These are phyloP conservation scores for Backusella macrospora DNA, from an alignment of 192 early-diverging fungal species.

Conservation along the genomic window DNA sequence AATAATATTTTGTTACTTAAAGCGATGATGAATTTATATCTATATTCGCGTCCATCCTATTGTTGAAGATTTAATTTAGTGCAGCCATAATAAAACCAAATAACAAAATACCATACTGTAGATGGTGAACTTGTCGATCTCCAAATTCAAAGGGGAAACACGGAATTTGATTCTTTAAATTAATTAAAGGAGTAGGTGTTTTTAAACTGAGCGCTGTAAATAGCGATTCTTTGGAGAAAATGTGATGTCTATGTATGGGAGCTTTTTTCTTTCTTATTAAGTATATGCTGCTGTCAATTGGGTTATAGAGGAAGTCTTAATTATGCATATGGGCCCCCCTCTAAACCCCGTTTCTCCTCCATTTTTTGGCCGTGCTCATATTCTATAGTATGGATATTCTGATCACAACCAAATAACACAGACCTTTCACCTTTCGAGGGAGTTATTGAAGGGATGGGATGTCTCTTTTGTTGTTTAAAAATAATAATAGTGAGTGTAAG, in stretches of 20 bases:
- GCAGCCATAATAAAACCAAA: background rate
- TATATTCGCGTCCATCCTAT: background rate
- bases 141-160: background rate
- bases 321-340: background rate
- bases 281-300: background rate
- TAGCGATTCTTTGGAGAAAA: background rate
- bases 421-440: background rate
- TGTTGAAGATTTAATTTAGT: background rate
- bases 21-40: background rate
- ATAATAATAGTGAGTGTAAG: background rate
- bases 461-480: background rate
- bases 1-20: too few relatives aligned
- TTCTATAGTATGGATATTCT: background rate
- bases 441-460: background rate
- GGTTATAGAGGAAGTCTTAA: background rate
- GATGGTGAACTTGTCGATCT: background rate
- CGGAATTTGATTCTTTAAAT: slow-evolving; percentile 3
- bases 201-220: background rate
- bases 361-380: slow-evolving; percentile 3
- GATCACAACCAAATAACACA: background rate
- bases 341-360: slow-evolving; percentile 8
- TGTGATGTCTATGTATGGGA: background rate
- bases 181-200: slow-evolving; percentile 8
- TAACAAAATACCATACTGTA: background rate
- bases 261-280: background rate